These are phyloP conservation scores for Westerdykella aurantiaca DNA, from an alignment of 2,329 filamentous ascomycete species.

Conservation along the genomic window DNA sequence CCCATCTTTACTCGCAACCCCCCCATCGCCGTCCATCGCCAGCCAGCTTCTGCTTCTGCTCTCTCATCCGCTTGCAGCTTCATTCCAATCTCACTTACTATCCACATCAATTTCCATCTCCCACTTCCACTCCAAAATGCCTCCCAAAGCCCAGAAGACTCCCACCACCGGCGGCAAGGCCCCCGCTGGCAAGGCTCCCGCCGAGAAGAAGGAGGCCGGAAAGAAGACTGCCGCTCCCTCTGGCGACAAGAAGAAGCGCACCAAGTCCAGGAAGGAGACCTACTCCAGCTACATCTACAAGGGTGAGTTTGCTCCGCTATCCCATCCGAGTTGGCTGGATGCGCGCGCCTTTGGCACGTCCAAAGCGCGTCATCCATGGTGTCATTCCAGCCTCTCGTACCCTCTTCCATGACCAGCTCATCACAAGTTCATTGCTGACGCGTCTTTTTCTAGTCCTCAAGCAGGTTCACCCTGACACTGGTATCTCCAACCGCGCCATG, in stretches of 20 bases:
- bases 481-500: constrained; percentile 99
- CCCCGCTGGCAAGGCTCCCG: constrained; percentile 69
- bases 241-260: constrained; percentile 99
- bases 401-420: constrained; percentile 1
- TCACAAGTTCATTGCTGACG: constrained; percentile 28
- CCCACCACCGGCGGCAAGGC: constrained; percentile 91
- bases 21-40: constrained; percentile 17
- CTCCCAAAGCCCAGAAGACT: constrained; percentile 99
- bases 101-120: constrained; percentile 9
- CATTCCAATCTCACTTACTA: constrained; percentile 19
- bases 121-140: constrained; percentile 56
- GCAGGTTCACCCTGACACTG: constrained; percentile 99
- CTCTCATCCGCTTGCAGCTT: constrained; percentile 17
- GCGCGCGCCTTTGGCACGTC: background rate
- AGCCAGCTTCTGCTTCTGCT: constrained; percentile 23
- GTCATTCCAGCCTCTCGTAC: background rate
- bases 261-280: constrained; percentile 99
- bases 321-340: background rate
- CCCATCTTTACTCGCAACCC: constrained; percentile 18
- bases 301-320: constrained; percentile 54
- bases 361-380: constrained; percentile 1
- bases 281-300: constrained; percentile 99
- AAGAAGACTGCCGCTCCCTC: constrained; percentile 94
- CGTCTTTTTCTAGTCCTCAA: constrained; percentile 70
- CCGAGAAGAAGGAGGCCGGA: constrained; percentile 99